Evolutionary conservation across 2,329 filamentous ascomycete genomes (phyloP), one percentile per base, ranked within the genome.

Genomic region (Neurospora crassa): DNA sequence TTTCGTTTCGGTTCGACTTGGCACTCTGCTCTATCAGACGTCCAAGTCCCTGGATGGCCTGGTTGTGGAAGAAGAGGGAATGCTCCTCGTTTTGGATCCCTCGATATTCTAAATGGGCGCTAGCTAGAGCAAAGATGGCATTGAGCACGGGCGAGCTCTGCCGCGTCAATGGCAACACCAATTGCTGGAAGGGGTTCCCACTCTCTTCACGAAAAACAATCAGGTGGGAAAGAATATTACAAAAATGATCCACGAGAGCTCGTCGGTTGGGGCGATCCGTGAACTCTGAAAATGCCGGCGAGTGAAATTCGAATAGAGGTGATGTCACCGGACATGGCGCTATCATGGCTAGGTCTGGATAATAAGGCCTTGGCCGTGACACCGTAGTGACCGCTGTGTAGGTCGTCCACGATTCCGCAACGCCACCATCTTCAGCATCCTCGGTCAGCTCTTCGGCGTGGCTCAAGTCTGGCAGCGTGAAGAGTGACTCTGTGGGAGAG

Each of bases 81-180:
- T 84, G 86, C 74, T 90, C 87, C 24, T 80, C 78, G 29, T 84
- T 85, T 37, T 84, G 80, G 6, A 87, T 80, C 1, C 86, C 86
- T 37, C 87, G 81, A 68, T 87, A 93, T 74, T 95, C 91, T 71
- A 96, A 83, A 78, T 97, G 96, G 72, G 94, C 95, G 71, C 91
- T 92, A 0, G 93, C 89, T 8, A 97, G 83, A 0, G 94, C 93
- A 72, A 92, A 94, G 72, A 97, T 91, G 11, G 94, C 93, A 77
- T 96, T 93, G 79, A 92, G 91, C 4, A 97, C 85, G 1, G 87
- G 85, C 0, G 82, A 81, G 76, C 86, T 88, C 63, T 78, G 81
- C 68, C 85, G 82, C 2, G 86, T 87, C 47, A 90, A 80, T 2
- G 88, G 88, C n/a, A 90, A 79, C 10, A 90, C 85, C 16, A 90